Evolutionary conservation across 805 yeast species (phyloP).

Genomic region (Starmerella potacharoeniae): DNA sequence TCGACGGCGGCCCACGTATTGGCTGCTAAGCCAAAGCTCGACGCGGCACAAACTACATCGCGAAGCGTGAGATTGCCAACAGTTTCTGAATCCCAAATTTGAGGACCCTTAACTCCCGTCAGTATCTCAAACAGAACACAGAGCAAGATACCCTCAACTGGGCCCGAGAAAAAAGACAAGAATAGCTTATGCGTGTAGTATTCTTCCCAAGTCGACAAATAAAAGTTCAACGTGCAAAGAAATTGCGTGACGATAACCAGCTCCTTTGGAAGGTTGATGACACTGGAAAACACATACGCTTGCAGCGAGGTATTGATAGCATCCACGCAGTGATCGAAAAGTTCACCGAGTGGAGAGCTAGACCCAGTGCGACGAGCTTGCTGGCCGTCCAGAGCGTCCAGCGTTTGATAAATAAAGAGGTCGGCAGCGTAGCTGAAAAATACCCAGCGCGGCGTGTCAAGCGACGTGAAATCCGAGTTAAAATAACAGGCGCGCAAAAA

Average conservation of each 20-base stretch:
- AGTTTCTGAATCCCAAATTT: slow-evolving; percentile 40
- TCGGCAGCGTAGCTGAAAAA: slow-evolving; percentile 70
- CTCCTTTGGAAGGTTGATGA: slow-evolving; percentile 67
- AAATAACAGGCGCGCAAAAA: slow-evolving; percentile 52
- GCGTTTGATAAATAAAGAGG: slow-evolving; percentile 81
- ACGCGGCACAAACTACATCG: background rate
- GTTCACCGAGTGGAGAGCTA: slow-evolving; percentile 86
- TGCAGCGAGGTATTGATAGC: slow-evolving; percentile 72
- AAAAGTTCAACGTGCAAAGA: slow-evolving; percentile 46
- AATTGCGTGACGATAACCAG: slow-evolving; percentile 23
- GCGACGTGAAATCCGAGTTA: slow-evolving; percentile 52
- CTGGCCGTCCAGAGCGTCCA: slow-evolving; percentile 92
- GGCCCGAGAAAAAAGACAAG: slow-evolving; percentile 75
- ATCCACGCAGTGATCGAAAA: slow-evolving; percentile 81
- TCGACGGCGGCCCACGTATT: slow-evolving; percentile 54
- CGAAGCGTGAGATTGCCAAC: slow-evolving; percentile 28
- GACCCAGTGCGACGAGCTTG: slow-evolving; percentile 96
- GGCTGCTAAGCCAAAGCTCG: slow-evolving; percentile 35
- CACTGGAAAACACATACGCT: slow-evolving; percentile 59
- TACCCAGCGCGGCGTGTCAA: slow-evolving; percentile 59
- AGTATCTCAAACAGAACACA: slow-evolving; percentile 42
- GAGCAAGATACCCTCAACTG: slow-evolving; percentile 83
- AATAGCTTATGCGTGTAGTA: slow-evolving; percentile 77
- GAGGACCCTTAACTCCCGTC: slow-evolving; percentile 63
- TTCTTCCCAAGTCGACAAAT: slow-evolving; percentile 91